These are phyloP conservation scores for Nymphaea colorata DNA, from an alignment of 164 flowering plant genomes.

Conservation along the genomic window DNA sequence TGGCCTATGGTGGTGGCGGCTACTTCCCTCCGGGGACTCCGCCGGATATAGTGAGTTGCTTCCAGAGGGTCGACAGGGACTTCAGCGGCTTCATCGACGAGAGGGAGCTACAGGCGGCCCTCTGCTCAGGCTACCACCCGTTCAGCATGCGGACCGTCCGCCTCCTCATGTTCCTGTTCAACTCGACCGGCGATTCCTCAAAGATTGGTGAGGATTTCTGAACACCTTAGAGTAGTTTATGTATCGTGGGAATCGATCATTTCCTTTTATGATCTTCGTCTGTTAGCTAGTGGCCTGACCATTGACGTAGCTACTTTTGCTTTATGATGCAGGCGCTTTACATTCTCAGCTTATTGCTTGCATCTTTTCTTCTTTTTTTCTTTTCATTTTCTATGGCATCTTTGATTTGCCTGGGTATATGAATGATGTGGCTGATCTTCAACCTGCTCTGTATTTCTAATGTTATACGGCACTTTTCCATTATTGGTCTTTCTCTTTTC, in stretches of 20 bases:
- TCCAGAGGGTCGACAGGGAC: constrained; percentile 64
- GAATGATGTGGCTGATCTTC: too few relatives aligned
- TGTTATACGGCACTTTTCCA: too few relatives aligned
- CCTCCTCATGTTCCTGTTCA: constrained; percentile 65
- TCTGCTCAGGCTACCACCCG: constrained; percentile 40
- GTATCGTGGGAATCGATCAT: too few relatives aligned
- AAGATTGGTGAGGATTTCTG: constrained; percentile 32
- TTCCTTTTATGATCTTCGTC: not conserved
- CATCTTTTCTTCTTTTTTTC: not conserved
- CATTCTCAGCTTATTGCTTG: not conserved
- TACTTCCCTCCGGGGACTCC: constrained; percentile 49
- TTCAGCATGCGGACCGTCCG: constrained; percentile 47
- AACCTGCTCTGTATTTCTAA: too few relatives aligned
- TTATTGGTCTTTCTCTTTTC: too few relatives aligned
- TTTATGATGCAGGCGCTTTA: not conserved
- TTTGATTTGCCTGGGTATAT: not conserved
- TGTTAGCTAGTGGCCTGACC: not conserved
- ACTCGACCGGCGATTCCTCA: constrained; percentile 26
- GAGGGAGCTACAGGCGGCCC: constrained; percentile 52
- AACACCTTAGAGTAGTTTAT: not conserved
- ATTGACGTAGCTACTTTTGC: not conserved
- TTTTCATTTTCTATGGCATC: not conserved
- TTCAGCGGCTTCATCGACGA: constrained; percentile 70
- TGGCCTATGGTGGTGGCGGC: constrained; percentile 6
- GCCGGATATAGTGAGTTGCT: constrained; percentile 57